Evolutionary conservation across 2,329 filamentous ascomycete genomes (phyloP), one percentile per base, ranked within the genome.

Genomic region (Phaeophleospora eucalypticola): DNA sequence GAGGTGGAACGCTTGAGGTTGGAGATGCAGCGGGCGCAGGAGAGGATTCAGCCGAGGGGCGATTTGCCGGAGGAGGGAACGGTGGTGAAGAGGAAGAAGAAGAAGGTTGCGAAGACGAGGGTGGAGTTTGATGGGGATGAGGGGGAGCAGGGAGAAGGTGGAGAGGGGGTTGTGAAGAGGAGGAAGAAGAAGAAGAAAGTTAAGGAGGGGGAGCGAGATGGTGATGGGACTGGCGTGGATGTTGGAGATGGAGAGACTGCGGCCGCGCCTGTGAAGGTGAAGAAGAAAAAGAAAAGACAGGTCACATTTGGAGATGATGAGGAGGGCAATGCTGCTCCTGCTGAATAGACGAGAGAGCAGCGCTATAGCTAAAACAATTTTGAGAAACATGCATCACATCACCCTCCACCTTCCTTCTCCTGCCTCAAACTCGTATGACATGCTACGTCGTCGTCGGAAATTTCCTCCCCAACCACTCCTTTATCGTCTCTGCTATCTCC

Each of bases 11-110:
- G 83, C 42, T 71, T 94, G 49, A 77, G 93, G 43, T 73, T 96
- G 46, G 88, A 95, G 69, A 95, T 97, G 89, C 87, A 90, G 69
- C 74, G 86, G 46, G 84, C 83, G 32, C 87, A 84, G 59, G 87
- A 90, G 69, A 74, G 85, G 45, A 83, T 90, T 32, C 79, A 86
- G 57, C 79, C 84, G 16, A 82, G 83, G 58, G 83, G 83, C n/a
- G 80, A 84, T 20, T 76, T 81, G 38, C 74, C 71, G 2, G 84
- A 86, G 60, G 83, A 82, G 1, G 80, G 77, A 0, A 76, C 85
- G 2, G 79, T 89, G 3, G 81, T 71, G 69, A 69, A 58, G 52
- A 76, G 73, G 60, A 82, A 80, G 68, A 78, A 77, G 67, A 75
- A 74, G 59, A 63, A 61, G 52, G 12, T n/a, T n/a, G 27, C 16